Evolutionary conservation across 2,329 filamentous ascomycete genomes (phyloP).

Genomic region (Dactylellina drechsleri): DNA sequence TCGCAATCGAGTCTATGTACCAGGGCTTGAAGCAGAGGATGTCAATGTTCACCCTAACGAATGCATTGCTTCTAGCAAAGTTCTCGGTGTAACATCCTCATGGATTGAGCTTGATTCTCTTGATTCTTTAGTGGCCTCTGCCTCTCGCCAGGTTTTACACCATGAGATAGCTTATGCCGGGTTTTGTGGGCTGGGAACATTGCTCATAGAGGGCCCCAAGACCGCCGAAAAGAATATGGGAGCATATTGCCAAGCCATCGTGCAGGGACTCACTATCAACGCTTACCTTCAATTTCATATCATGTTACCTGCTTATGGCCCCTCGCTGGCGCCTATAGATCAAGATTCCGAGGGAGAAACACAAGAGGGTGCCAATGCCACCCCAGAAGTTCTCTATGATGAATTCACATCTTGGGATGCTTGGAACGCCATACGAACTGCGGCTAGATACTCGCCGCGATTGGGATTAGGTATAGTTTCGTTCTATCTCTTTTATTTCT

Average conservation of each 20-base stretch:
- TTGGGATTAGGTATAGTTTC: constrained; percentile 78
- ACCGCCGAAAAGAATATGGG: constrained; percentile 70
- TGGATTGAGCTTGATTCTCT: constrained; percentile 59
- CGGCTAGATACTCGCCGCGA: constrained; percentile 84
- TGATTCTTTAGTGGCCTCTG: constrained; percentile 77
- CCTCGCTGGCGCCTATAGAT: constrained; percentile 61
- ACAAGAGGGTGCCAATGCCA: constrained; percentile 60
- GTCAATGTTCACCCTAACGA: constrained; percentile 59
- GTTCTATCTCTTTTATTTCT: neutral
- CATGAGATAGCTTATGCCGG: constrained; percentile 93
- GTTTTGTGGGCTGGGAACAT: constrained; percentile 87
- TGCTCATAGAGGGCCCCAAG: constrained; percentile 82
- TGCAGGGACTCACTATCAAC: constrained; percentile 79
- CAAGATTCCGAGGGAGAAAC: constrained; percentile 69
- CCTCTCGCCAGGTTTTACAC: constrained; percentile 80
- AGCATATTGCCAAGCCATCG: constrained; percentile 84
- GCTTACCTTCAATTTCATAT: constrained; percentile 82
- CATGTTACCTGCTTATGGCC: constrained; percentile 82
- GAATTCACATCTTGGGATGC: constrained; percentile 88
- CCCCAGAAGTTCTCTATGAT: constrained; percentile 64
- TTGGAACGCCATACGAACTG: constrained; percentile 86
- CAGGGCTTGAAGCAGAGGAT: constrained; percentile 69
- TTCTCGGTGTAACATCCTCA: constrained; percentile 62
- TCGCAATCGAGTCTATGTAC: constrained; percentile 64
- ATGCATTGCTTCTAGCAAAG: constrained; percentile 62